Base-by-base conservation (phyloP, 2,329 filamentous ascomycete genomes). In the Cryphonectria carpinicola region DNA sequence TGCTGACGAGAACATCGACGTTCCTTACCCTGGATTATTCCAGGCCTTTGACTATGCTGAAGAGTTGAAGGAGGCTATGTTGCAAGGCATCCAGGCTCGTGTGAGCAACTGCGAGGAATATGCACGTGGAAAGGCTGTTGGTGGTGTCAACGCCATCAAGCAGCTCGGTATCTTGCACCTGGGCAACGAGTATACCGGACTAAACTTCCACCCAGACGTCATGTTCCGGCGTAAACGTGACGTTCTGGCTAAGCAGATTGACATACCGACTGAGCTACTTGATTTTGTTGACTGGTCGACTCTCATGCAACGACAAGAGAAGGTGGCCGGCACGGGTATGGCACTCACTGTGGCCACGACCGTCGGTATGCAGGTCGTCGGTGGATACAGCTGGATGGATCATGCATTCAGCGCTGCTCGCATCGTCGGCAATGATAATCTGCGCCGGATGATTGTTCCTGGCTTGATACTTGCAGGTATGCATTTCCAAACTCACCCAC, bases 201-300 rank as follows among this genome's bases (percentile, higher is more conserved):
- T 98, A 62, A 93, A 90, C 75, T 98, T 99, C 89, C 90, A 92
- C 41, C 90, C 94, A 1, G 94, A 98, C 76, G 89, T 95, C 78
- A 98, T 99, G 96, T 99, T 98, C 85, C 90, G 90, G 71, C 90
- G 93, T 73, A 92, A 92, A 77, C 89, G 90, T 71, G 93, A 99
- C 79, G 89, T 90, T 1, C 84, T 97, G 56, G 94, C 93, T 7
- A 90, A 94, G 74, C 91, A 97, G 78, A 90, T 98, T 22, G 90
- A 98, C 72, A 90, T 97, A 28, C 90, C 96, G 68, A 93, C 96
- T 4, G 95, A 99, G 78, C 76, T 97, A 0, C 92, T 87, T 87
- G 96, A 99, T 82, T 98, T 99, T 84, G 93, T 99, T 76, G 96
- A 99, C 80, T 86, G 94, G 80, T 87, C 90, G 25, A 92, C 90